Evolutionary conservation across 768 basidiomycete species (phyloP).

Genomic region (Steccherinum ochraceum): DNA sequence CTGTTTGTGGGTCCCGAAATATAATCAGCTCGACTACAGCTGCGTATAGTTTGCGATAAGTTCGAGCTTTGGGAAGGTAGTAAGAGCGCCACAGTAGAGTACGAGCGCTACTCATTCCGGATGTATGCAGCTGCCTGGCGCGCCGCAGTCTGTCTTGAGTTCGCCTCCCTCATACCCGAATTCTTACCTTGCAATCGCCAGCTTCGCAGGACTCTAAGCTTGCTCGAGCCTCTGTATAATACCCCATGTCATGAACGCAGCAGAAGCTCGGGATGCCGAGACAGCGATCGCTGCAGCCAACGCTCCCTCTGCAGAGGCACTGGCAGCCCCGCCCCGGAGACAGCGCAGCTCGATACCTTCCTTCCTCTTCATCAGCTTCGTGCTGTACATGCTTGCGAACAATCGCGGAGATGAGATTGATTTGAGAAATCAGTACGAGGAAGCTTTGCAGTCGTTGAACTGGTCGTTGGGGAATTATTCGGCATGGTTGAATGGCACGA

Average conservation of each 20-base stretch:
- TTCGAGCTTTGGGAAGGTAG: too few species aligned
- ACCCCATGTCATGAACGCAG: background rate
- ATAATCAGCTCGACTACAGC: too few species aligned
- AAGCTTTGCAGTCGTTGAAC: slow-evolving; percentile 50
- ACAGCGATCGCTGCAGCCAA: background rate
- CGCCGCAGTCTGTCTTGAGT: too few species aligned
- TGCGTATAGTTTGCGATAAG: too few species aligned
- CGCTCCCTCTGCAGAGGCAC: background rate
- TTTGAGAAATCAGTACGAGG: slow-evolving; percentile 57
- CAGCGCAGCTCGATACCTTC: slow-evolving; percentile 62
- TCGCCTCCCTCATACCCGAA: too few species aligned
- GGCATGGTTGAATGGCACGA: slow-evolving; percentile 65
- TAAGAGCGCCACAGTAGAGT: too few species aligned
- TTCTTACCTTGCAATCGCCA: too few species aligned
- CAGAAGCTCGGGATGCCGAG: slow-evolving; percentile 14
- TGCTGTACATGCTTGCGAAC: slow-evolving; percentile 76
- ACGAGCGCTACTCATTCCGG: too few species aligned
- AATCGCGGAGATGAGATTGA: slow-evolving; percentile 64
- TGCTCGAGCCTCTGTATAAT: too few species aligned
- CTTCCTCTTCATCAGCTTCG: slow-evolving; percentile 66
- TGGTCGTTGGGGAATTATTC: slow-evolving; percentile 68
- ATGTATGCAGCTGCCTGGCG: too few species aligned
- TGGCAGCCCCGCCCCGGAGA: slow-evolving; percentile 19
- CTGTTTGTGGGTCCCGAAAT: too few species aligned
- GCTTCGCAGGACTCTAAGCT: background rate